A percentile compares a stretch with the other conserved stretches of the same genome.
Evolutionary conservation across 2,329 filamentous ascomycete genomes (phyloP).

Genomic region (Neonectria hederae): DNA sequence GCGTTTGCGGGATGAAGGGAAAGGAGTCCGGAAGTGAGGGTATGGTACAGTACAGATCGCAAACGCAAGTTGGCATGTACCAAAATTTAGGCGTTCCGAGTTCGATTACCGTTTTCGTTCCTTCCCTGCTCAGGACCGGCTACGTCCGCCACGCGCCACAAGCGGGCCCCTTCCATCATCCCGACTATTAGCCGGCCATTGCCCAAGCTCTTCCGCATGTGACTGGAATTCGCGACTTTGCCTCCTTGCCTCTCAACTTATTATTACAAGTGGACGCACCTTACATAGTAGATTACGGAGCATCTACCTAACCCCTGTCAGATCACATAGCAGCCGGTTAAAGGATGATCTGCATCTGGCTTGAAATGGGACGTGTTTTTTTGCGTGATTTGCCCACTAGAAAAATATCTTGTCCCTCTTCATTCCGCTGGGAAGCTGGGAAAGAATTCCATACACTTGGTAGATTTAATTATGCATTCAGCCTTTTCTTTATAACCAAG

Average conservation of each 20-base stretch:
- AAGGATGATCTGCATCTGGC: not conserved
- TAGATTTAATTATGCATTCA: not conserved
- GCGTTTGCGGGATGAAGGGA: conserved; percentile 28
- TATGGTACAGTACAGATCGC: conserved; percentile 40
- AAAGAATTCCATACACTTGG: too few relatives aligned
- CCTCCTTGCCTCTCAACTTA: not conserved
- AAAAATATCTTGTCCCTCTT: not conserved
- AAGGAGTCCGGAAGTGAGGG: conserved; percentile 32
- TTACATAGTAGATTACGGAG: not conserved
- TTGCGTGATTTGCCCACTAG: not conserved
- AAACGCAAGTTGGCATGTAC: conserved; percentile 45
- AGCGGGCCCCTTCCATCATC: conserved; percentile 17
- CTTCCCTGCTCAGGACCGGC: conserved; percentile 24
- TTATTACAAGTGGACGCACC: conserved; percentile 11
- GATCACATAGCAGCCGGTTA: not conserved
- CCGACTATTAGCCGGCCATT: conserved; percentile 32
- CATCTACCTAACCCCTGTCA: not conserved
- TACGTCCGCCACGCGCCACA: conserved; percentile 27
- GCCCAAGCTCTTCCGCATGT: conserved; percentile 16
- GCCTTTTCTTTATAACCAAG: not conserved
- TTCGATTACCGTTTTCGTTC: conserved; percentile 33
- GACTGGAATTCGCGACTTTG: conserved; percentile 1
- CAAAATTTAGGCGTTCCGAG: conserved; percentile 33
- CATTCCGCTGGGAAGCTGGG: not conserved
- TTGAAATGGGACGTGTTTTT: not conserved